Evolutionary conservation across 331 rosid genomes (phyloP), one percentile per base, ranked within the genome.

Genomic region (Rhamnella rubrinervis): DNA sequence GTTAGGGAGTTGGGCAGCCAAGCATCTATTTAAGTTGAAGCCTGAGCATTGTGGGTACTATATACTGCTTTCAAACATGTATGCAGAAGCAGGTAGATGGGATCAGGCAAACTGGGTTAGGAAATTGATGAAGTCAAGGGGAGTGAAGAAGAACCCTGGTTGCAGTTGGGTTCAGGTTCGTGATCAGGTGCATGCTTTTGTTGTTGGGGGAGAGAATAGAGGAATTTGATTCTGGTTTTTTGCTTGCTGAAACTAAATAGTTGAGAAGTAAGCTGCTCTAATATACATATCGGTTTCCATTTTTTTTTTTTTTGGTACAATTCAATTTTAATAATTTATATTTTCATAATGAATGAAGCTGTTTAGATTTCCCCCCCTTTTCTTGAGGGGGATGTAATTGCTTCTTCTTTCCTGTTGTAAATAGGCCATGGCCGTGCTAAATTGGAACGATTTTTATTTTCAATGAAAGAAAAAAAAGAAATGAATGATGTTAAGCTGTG

Each of bases 41-140:
- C 96, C 98, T 39, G 83, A 74, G 40, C 96, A 89, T 62, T 84
- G 82, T 57, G 98, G 98, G 15, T 92, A 92, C 80, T 92, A 92
- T 57, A 73, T 87, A 62, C 89, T 92, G 39, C 96, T 92, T 76
- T 83, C 98, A 55, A 92, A 92, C 79, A 82, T 92, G 91, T 86
- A 81, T 77, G 96, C 96, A 31, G 98, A 92, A 83, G 85, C 86
- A 52, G 93, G 87, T 72, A 89, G 91, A 81, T 92, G 96, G 98
- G 89, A 80, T 52, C 95, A 89, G 77, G 98, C 85, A 75, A 78
- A 89, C 63, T 72, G 55, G 77, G 79, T 92, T 19, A 84, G 98
- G 85, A 88, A 84, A 62, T 72, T 92, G 82, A 89, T 92, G 96
- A 92, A 77, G 55, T 85, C 84, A 16, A 84, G 80, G 77, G 86